Evolutionary conservation across 1,139 yeast genomes (phyloP).

Genomic region (Blastobotrys apis): DNA sequence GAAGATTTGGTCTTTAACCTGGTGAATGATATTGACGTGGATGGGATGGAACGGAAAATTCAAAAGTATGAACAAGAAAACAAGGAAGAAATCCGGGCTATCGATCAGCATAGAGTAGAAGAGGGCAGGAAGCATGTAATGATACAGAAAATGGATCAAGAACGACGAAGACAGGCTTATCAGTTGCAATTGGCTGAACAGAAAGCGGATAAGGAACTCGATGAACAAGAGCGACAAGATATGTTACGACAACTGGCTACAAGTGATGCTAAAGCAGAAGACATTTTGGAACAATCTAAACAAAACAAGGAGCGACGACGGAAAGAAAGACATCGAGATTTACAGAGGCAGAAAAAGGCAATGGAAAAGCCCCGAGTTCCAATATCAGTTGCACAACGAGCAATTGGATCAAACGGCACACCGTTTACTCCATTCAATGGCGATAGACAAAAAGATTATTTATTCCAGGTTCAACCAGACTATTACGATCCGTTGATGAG

Average conservation of each 20-base stretch:
- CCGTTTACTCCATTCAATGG: slow-evolving; percentile 97
- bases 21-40: slow-evolving; percentile 64
- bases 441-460: slow-evolving; percentile 60
- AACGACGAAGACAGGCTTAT: slow-evolving; percentile 43
- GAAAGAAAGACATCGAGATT: slow-evolving; percentile 23
- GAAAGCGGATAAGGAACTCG: slow-evolving; percentile 36
- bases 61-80: slow-evolving; percentile 71
- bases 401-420: slow-evolving; percentile 28
- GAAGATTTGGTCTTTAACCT: slow-evolving; percentile 79
- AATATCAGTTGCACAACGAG: slow-evolving; percentile 10
- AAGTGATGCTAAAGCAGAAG: slow-evolving; percentile 45
- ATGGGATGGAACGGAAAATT: slow-evolving; percentile 64
- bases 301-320: slow-evolving; percentile 37
- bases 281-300: slow-evolving; percentile 36
- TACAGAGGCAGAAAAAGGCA: slow-evolving; percentile 21
- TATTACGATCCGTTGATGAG: slow-evolving; percentile 62
- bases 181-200: slow-evolving; percentile 34
- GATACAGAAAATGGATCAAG: slow-evolving; percentile 66
- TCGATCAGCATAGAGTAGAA: slow-evolving; percentile 62
- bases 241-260: slow-evolving; percentile 61
- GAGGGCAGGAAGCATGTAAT: slow-evolving; percentile 57
- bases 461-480: slow-evolving; percentile 44
- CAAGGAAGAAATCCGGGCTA: slow-evolving; percentile 66
- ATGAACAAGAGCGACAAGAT: slow-evolving; percentile 60
- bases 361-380: slow-evolving; percentile 1